Percentiles rank a stretch among this genome's conserved stretches.
Evolutionary conservation across 2,329 filamentous ascomycete genomes (phyloP).

Genomic region (Thelonectria discophora): DNA sequence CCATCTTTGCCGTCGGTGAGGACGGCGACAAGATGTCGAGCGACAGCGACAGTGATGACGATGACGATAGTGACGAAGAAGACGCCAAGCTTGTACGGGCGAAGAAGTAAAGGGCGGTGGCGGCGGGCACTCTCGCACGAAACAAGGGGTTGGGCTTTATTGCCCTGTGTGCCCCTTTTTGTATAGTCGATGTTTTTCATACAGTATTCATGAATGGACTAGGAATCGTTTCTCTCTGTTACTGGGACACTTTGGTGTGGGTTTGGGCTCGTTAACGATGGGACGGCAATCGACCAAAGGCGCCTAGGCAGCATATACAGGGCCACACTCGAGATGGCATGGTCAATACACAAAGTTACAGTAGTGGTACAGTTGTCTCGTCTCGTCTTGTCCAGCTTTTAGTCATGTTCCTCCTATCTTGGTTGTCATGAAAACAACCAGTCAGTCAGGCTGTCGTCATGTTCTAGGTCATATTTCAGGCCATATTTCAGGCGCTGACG

Average conservation of each 20-base stretch:
- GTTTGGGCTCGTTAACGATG: constrained; percentile 22
- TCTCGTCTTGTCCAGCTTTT: neutral
- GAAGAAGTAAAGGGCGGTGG: constrained; percentile 47
- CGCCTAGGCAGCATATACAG: constrained; percentile 5
- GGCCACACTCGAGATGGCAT: constrained; percentile 11
- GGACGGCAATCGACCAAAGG: constrained; percentile 15
- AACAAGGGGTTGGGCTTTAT: neutral
- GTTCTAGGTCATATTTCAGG: too few species aligned
- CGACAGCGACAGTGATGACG: constrained; percentile 40
- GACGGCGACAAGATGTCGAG: constrained; percentile 84
- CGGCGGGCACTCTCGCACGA: neutral
- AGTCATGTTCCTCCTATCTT: neutral
- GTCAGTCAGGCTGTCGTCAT: neutral
- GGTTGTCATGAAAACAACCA: neutral
- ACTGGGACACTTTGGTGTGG: constrained; percentile 2
- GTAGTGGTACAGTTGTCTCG: constrained; percentile 22
- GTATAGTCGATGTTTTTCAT: constrained; percentile 34
- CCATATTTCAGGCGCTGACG: constrained; percentile 43
- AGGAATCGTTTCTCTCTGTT: constrained; percentile 17
- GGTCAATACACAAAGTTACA: constrained; percentile 18
- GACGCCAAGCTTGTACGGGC: constrained; percentile 64
- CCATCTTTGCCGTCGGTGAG: constrained; percentile 94
- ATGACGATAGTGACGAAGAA: constrained; percentile 57
- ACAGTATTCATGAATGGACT: constrained; percentile 34
- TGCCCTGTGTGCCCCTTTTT: constrained; percentile 22